Evolutionary conservation across 371 early-diverging fungal genomes (phyloP).

Genomic region (Mortierella sp.): DNA sequence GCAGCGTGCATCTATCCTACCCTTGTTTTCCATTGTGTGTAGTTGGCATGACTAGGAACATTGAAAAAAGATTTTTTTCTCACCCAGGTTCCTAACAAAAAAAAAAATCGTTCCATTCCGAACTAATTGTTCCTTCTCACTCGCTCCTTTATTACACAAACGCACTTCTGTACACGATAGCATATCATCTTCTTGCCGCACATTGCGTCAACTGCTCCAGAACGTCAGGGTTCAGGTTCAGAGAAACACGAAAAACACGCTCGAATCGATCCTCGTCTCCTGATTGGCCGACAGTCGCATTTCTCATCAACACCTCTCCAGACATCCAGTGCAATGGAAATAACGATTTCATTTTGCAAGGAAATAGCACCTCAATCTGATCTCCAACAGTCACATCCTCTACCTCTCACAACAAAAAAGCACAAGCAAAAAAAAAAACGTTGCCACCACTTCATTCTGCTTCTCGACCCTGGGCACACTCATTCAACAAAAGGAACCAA

Average conservation of each 20-base stretch:
- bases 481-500: background rate
- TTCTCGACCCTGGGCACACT: background rate
- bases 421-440: background rate
- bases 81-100: background rate
- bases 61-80: background rate
- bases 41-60: constrained; percentile 7
- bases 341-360: background rate
- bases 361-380: background rate
- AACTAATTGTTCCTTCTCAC: constrained; percentile 4
- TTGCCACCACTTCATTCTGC: constrained; percentile 1
- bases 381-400: background rate
- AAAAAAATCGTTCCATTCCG: background rate
- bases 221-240: background rate
- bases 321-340: too few species aligned
- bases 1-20: background rate
- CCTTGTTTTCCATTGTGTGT: background rate
- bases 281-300: background rate
- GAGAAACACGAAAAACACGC: too few species aligned
- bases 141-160: background rate
- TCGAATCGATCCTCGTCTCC: background rate
- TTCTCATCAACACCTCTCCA: too few species aligned
- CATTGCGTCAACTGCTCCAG: background rate
- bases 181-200: background rate
- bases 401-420: background rate
- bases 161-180: background rate